phyloP scores from a whole-genome alignment of 192 early-diverging fungal genomes.

The Gonapodya sp. region DNA sequence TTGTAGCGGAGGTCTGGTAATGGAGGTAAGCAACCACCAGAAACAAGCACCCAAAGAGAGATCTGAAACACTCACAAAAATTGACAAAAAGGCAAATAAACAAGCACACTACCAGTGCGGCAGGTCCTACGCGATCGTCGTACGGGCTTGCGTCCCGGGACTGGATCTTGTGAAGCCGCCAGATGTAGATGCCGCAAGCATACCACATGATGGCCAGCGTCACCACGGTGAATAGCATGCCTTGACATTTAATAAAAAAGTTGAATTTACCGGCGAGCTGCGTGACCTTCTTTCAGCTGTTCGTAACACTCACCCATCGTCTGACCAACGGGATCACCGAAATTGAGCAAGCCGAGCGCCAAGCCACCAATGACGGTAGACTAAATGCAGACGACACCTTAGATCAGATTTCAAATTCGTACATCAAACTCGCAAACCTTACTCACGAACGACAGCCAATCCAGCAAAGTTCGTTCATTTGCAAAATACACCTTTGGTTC shows the following conservation, averaged over 20 bases:
- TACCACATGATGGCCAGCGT: neutral
- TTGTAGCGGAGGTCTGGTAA: neutral
- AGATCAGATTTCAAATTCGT: no score
- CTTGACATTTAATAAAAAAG: neutral
- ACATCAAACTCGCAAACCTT: neutral
- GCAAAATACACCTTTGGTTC: slow-evolving; percentile 84
- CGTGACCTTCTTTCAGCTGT: neutral
- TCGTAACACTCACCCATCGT: slow-evolving; percentile 41
- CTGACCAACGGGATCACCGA: slow-evolving; percentile 38
- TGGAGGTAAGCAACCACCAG: neutral
- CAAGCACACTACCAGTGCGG: slow-evolving; percentile 53
- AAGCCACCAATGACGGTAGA: slow-evolving; percentile 54
- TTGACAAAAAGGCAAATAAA: slow-evolving; percentile 15
- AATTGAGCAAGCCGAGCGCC: slow-evolving; percentile 65
- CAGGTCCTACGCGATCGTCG: slow-evolving; percentile 66
- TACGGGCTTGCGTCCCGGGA: neutral
- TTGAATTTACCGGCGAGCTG: neutral
- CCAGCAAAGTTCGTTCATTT: slow-evolving; percentile 76
- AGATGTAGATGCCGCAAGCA: neutral
- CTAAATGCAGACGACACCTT: slow-evolving; percentile 4
- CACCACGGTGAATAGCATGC: neutral
- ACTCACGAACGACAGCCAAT: slow-evolving; percentile 46
- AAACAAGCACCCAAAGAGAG: neutral
- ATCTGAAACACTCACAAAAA: neutral
- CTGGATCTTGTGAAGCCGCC: neutral